Evolutionary conservation across 345 rosid species (phyloP), one percentile per base, ranked within the genome.

Genomic region (Geranium brycei): DNA sequence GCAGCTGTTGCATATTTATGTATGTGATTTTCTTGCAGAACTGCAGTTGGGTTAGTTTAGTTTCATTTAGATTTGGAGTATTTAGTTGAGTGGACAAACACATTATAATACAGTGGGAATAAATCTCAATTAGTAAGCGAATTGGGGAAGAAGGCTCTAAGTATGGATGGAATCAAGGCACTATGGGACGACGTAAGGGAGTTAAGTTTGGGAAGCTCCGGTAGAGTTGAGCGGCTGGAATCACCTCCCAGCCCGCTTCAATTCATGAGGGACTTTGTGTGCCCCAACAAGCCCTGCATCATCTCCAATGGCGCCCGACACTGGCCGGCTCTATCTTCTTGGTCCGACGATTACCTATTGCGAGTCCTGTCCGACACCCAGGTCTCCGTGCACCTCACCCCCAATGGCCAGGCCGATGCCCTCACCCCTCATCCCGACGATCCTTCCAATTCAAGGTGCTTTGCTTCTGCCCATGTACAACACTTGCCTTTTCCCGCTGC

Each of bases 371-470:
- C 85, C 28, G 32, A 78, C 63, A 80, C 95, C 59, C 12, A 68
- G 60, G 91, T 91, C 71, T 89, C 98, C 17, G 73, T 89, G 70
- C 96, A 91, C 68, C 89, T 88, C 77, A 84, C 96, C 12, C 95
- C 95, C 35, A 62, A 84, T 58, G 96, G 92, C 76, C 78, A 65
- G 18, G 98, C 98, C 18, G 96, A 89, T 31, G 80, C 96, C 59
- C 75, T 83, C 18, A 79, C 80, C 58, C 69, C 73, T 19, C 41
- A 58, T 57, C 61, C 69, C 8, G 16, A 18, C 19, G 15, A 19
- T 68, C 59, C 73, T 17, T 14, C 58, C 0, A 7, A 28, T 51
- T 61, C 80, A 30, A 79, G 75, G 60, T 85, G 90, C 75, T 91
- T 91, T 41, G 91, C 88, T 70, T 84, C 98, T 3, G 83, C 96